Evolutionary conservation across 2,329 filamentous ascomycete species (phyloP).

Genomic region (Zymoseptoria passerinii): DNA sequence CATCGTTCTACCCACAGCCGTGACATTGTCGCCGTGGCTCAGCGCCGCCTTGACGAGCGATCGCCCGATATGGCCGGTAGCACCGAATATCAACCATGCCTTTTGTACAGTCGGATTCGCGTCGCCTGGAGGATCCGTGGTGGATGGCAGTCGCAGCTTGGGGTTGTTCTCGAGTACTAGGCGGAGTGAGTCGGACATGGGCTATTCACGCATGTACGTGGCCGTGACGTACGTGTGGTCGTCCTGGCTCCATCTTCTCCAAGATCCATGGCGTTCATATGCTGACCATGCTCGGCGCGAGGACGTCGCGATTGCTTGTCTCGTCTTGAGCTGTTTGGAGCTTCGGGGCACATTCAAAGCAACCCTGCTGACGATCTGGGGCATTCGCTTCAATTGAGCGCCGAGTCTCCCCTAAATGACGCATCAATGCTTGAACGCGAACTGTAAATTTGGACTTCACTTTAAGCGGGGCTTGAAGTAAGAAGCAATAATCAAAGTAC

Average conservation of each 20-base stretch:
- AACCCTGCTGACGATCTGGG: neutral
- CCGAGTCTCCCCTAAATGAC: neutral
- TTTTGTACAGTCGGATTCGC: conserved; percentile 63
- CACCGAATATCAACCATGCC: conserved; percentile 93
- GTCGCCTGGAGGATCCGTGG: conserved; percentile 74
- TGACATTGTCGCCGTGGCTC: conserved; percentile 71
- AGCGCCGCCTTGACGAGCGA: conserved; percentile 79
- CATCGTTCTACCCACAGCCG: conserved; percentile 73
- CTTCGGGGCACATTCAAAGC: neutral
- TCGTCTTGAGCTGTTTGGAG: neutral
- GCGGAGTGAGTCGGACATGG: neutral
- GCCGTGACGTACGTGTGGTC: neutral
- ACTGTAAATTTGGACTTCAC: neutral
- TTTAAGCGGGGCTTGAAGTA: neutral
- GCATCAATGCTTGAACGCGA: neutral
- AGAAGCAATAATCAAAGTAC: neutral
- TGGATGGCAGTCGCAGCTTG: conserved; percentile 59
- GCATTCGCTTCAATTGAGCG: neutral
- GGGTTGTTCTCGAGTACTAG: conserved; percentile 17
- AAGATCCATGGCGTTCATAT: neutral
- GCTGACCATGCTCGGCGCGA: neutral
- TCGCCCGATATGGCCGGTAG: conserved; percentile 93
- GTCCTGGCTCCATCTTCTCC: neutral
- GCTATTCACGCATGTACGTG: neutral
- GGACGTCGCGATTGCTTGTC: neutral